Percentiles rank a stretch among this genome's conserved stretches.
phyloP scores from a whole-genome alignment of 2,329 filamentous ascomycete genomes.

The Thelonectria rubi region DNA sequence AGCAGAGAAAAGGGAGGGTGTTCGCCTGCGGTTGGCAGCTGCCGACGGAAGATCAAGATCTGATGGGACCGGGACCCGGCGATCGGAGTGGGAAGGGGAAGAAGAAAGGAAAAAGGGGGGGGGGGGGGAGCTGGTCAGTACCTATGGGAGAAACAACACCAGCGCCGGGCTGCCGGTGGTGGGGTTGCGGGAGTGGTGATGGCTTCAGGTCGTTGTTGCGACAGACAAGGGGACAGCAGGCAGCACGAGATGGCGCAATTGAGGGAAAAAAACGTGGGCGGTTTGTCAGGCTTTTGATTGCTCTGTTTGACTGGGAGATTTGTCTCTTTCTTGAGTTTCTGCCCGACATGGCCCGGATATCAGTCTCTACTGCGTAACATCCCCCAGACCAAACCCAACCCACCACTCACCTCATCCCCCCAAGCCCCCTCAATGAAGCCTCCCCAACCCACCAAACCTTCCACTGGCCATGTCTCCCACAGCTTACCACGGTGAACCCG shows the following conservation, averaged over 20 bases:
- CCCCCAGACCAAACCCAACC: background rate
- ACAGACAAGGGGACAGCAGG: no score
- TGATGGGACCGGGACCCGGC: slow-evolving; percentile 25
- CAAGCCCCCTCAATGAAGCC: background rate
- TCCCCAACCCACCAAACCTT: background rate
- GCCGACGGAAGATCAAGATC: slow-evolving; percentile 24
- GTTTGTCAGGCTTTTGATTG: no score
- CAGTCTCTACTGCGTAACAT: no score
- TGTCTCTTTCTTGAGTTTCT: no score
- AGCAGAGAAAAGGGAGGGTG: background rate
- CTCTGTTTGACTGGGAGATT: no score
- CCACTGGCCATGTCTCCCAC: background rate
- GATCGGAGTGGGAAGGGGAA: slow-evolving; percentile 8
- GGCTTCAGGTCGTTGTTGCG: slow-evolving; percentile 24
- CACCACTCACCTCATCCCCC: background rate
- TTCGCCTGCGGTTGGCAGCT: slow-evolving; percentile 4
- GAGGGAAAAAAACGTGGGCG: no score
- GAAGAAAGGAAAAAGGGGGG: background rate
- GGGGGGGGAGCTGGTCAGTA: no score
- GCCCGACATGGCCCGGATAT: no score
- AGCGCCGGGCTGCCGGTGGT: slow-evolving; percentile 23
- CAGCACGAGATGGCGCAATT: background rate
- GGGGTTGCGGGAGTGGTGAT: slow-evolving; percentile 27
- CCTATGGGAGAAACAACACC: slow-evolving; percentile 39
- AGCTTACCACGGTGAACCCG: slow-evolving; percentile 12